Base-by-base conservation (phyloP, 495 filamentous ascomycete species). In the Trichoderma orchidacearum region DNA sequence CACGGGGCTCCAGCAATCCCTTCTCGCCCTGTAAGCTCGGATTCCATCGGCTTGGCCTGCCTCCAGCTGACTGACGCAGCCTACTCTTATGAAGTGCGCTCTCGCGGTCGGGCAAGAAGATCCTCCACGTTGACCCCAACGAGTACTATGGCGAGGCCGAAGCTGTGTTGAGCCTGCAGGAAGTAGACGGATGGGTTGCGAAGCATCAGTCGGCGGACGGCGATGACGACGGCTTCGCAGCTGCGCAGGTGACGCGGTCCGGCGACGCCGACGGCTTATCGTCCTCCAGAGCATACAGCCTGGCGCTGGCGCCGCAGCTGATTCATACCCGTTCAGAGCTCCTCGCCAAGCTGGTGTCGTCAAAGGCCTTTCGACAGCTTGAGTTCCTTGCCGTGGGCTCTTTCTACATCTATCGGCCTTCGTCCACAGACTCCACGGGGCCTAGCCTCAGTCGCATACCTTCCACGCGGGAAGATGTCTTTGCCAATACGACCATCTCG, bases 371-470 rank as follows among this genome's bases (percentile, higher is more conserved):
- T 60, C 80, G 81, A 30, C 88, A 95, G 68, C 78, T 98, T 57
- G 91, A 96, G 60, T 98, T 96, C 68, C 82, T 91, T 59, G 90
- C 93, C 5, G 86, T 97, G 6, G 94, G 94, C 30, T 92, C 87
- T 57, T 97, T 90, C 86, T 97, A 85, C 81, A 82, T 95, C 32
- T 84, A 85, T 64, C 64, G 70, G 54, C 62, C 70, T 3, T 23
- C 60, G n/a, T 34, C 62, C 3, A 56, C 57, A 23, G 38, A 60
- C 25, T 57, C 64, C 3, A 59, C 60, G n/a, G 58, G 61, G 27
- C 56, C 64, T 5, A 55, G 55, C 13, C 66, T 93, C 28, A 71
- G 74, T 34, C 81, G 82, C 21, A 83, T 96, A 55, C 90, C 91
- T 1, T 86, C 83, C 58, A 87, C 87, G 41, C 80, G 91, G 31